These are phyloP conservation scores for Chlamydomonas sphaeroides DNA, from an alignment of 139 green algal species.

Conservation along the genomic window DNA sequence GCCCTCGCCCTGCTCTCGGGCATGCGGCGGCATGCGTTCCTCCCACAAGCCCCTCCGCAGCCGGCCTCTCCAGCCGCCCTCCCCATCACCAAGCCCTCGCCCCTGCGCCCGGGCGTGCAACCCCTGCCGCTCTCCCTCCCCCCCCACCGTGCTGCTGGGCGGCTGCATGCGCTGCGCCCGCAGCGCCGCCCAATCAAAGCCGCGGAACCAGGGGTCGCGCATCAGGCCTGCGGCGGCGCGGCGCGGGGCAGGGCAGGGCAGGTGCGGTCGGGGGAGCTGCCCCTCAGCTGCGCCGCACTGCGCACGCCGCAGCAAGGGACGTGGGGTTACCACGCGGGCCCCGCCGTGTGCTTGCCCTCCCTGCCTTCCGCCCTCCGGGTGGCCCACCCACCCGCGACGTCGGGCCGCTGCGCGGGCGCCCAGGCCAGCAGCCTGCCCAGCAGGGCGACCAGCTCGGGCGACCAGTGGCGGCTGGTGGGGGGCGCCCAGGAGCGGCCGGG, in stretches of 20 bases:
- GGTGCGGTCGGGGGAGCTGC: too few relatives aligned
- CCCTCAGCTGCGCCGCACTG: too few relatives aligned
- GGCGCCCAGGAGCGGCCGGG: constrained; percentile 3
- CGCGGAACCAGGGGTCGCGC: constrained; percentile 30
- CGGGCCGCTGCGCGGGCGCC: neutral
- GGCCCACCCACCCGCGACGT: too few relatives aligned
- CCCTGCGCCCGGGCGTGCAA: too few relatives aligned
- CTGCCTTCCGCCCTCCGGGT: too few relatives aligned
- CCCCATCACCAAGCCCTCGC: too few relatives aligned
- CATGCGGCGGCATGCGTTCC: too few relatives aligned
- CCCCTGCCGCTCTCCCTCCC: neutral
- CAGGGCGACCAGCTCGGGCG: neutral
- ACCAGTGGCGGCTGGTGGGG: constrained; percentile 9
- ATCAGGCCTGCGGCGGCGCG: neutral
- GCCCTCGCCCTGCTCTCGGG: too few relatives aligned
- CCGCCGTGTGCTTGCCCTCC: too few relatives aligned
- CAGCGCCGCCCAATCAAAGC: constrained; percentile 30
- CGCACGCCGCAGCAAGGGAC: too few relatives aligned
- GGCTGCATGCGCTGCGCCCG: constrained; percentile 4
- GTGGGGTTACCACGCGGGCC: too few relatives aligned
- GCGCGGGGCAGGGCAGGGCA: neutral
- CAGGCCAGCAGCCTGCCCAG: constrained; percentile 19
- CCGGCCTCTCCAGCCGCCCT: too few relatives aligned
- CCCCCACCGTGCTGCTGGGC: constrained; percentile 26
- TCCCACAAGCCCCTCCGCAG: neutral